Percentiles rank a stretch among this genome's conserved stretches.
phyloP scores from a whole-genome alignment of 75 land plant genomes.

The Sequoia sempervirens region DNA sequence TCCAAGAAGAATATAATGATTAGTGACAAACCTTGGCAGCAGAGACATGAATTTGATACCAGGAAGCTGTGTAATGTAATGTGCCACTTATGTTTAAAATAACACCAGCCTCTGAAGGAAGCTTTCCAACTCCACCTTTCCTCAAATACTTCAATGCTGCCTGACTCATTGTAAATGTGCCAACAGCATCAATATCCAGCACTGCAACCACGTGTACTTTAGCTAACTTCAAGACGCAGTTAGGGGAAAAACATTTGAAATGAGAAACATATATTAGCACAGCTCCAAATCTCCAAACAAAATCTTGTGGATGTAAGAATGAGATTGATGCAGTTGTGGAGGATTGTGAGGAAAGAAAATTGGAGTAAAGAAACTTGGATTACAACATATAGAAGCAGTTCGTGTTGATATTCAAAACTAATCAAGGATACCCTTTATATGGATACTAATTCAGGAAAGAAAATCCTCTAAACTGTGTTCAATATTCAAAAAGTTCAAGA shows the following conservation, averaged over 20 bases:
- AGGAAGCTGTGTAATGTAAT: conserved; percentile 80
- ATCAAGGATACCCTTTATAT: background rate
- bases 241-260: background rate
- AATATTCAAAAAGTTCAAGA: background rate
- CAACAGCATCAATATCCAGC: conserved; percentile 92
- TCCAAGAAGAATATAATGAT: background rate
- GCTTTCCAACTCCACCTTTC: conserved; percentile 76
- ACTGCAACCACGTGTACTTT: conserved; percentile 39
- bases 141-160: conserved; percentile 85
- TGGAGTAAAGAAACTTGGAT: background rate
- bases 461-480: background rate
- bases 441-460: background rate
- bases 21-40: conserved; percentile 82
- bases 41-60: conserved; percentile 98
- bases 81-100: conserved; percentile 96
- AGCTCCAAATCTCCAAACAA: background rate
- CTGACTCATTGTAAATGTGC: conserved; percentile 95
- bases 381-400: background rate
- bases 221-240: background rate
- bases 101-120: conserved; percentile 56
- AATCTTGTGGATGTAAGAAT: background rate
- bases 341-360: background rate
- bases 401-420: background rate
- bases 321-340: background rate
- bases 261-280: background rate